These are phyloP conservation scores for Trichoderma sp. DNA, from an alignment of 2,329 filamentous ascomycete species.

Conservation along the genomic window DNA sequence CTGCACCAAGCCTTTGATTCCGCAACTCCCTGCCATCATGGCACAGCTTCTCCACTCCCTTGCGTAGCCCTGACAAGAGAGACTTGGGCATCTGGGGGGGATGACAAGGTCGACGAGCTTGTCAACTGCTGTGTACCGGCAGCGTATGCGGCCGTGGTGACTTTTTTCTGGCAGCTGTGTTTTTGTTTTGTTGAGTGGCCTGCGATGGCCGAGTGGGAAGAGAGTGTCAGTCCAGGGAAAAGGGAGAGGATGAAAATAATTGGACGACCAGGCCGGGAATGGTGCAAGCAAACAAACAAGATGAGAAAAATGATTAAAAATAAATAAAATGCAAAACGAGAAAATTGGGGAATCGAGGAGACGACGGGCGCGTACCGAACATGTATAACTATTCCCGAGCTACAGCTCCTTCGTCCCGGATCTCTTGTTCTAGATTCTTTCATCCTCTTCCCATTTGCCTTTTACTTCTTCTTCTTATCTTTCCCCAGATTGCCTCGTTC, in stretches of 20 bases:
- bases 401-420: conserved; percentile 2
- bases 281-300: conserved; percentile 8
- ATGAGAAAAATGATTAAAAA: background rate
- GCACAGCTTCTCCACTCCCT: background rate
- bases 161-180: background rate
- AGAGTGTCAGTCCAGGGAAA: background rate
- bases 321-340: background rate
- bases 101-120: conserved; percentile 17
- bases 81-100: background rate
- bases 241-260: conserved; percentile 8
- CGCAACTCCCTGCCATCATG: conserved; percentile 3
- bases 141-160: conserved; percentile 1
- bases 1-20: conserved; percentile 18
- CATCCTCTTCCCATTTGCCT: background rate
- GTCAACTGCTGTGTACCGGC: conserved; percentile 21
- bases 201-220: background rate
- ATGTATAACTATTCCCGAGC: conserved; percentile 14
- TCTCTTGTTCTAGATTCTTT: background rate
- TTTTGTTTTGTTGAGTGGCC: background rate
- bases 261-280: conserved; percentile 13
- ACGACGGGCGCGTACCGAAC: background rate
- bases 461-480: background rate
- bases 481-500: background rate
- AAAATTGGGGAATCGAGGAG: background rate
- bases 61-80: conserved; percentile 11